Percentiles rank a stretch among this genome's conserved stretches.
These are phyloP conservation scores for Sporisorium reilianum DNA, from an alignment of 1,284 basidiomycete species.

Conservation along the genomic window DNA sequence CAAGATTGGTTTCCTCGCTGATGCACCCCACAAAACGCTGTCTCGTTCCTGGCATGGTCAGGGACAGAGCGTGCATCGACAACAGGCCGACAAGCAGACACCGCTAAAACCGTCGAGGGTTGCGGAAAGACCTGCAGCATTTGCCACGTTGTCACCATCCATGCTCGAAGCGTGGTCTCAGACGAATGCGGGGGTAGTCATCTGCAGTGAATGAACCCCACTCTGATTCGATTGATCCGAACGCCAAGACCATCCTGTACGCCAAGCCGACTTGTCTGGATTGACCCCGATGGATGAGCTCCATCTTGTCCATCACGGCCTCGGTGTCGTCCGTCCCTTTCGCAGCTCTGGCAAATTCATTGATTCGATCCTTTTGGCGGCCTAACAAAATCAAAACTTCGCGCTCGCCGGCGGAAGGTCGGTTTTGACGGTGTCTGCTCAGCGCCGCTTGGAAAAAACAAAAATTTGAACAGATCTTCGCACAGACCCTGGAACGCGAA, in stretches of 20 bases:
- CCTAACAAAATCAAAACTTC: constrained; percentile 3
- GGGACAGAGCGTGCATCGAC: neutral
- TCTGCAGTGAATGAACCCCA: too few relatives aligned
- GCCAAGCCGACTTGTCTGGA: neutral
- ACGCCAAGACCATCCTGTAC: neutral
- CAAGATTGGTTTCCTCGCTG: neutral
- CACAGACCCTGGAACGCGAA: constrained; percentile 30
- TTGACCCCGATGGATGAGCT: neutral
- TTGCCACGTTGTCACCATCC: neutral
- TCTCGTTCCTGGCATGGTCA: neutral
- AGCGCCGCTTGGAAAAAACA: neutral
- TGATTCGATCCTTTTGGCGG: neutral
- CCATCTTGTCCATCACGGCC: neutral
- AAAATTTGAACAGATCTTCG: constrained; percentile 7
- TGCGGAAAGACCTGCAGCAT: too few relatives aligned
- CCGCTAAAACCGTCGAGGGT: neutral
- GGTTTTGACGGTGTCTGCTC: constrained; percentile 18
- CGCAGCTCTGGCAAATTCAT: neutral
- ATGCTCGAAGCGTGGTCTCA: neutral
- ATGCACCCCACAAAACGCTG: neutral
- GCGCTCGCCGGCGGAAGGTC: neutral
- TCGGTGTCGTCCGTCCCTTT: too few relatives aligned
- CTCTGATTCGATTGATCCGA: neutral
- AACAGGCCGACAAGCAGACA: neutral
- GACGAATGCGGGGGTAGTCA: neutral